These are phyloP conservation scores for Hansenula lynferdii DNA, from an alignment of 1,139 yeast genomes.

Conservation along the genomic window DNA sequence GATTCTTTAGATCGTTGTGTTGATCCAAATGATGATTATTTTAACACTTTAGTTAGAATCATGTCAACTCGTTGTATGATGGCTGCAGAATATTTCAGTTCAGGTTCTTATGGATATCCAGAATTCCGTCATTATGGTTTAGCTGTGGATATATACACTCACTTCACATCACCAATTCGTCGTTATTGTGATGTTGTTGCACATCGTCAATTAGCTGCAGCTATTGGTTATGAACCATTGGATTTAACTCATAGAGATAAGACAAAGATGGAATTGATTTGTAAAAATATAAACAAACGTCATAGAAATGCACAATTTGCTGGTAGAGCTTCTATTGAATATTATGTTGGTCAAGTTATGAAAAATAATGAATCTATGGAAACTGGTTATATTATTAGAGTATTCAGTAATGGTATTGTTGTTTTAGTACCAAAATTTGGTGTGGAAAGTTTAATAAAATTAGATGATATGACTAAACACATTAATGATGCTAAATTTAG, in stretches of 20 bases:
- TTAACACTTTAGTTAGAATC: constrained; percentile 89
- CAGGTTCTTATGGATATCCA: constrained; percentile 90
- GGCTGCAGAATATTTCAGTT: constrained; percentile 97
- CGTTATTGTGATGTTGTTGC: constrained; percentile 98
- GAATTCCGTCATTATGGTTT: constrained; percentile 96
- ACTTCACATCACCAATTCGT: constrained; percentile 97
- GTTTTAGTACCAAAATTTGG: constrained; percentile 97
- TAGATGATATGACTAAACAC: constrained; percentile 68
- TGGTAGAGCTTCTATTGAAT: constrained; percentile 96
- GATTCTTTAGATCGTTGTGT: constrained; percentile 87
- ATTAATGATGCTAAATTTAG: constrained; percentile 61
- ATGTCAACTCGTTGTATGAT: constrained; percentile 99
- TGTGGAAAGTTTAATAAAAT: constrained; percentile 85
- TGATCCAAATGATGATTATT: constrained; percentile 80
- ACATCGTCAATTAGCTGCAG: constrained; percentile 95
- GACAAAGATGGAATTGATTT: constrained; percentile 82
- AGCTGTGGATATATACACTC: constrained; percentile 96
- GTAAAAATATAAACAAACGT: constrained; percentile 84
- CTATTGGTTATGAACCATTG: constrained; percentile 87
- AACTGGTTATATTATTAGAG: constrained; percentile 89
- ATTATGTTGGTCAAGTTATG: constrained; percentile 97
- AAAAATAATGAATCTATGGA: constrained; percentile 68
- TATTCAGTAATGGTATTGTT: constrained; percentile 92
- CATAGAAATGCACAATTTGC: constrained; percentile 99
- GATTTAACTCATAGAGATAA: constrained; percentile 85